These are phyloP conservation scores for Solanum medicagineum DNA, from an alignment of 257 asterid species.

Conservation along the genomic window DNA sequence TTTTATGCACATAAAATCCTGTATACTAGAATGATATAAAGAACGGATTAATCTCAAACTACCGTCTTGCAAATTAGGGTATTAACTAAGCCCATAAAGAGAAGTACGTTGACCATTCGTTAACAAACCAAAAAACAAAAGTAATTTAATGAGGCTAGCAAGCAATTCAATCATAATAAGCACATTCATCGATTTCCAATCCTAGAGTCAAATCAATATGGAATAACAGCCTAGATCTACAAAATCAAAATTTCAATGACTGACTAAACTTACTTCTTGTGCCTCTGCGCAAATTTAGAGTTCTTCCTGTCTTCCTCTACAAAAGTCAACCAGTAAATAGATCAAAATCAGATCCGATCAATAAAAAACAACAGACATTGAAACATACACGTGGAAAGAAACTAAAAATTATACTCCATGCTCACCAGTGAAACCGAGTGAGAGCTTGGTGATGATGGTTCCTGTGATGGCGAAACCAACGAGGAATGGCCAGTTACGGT, in stretches of 20 bases:
- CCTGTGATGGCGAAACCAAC: conserved; percentile 31
- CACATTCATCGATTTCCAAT: not conserved
- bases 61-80: not conserved
- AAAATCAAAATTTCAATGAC: not conserved
- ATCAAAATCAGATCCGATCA: not conserved
- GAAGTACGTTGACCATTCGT: not conserved
- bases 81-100: not conserved
- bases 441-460: conserved; percentile 17
- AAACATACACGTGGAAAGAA: not conserved
- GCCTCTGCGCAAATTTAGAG: conserved; percentile 16
- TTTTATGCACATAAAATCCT: not conserved
- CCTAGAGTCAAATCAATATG: not conserved
- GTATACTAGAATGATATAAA: not conserved
- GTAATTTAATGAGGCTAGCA: not conserved
- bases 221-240: not conserved
- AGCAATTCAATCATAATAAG: not conserved
- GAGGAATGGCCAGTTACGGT: conserved; percentile 24
- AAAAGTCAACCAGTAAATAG: not conserved
- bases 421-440: conserved; percentile 24
- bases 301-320: conserved; percentile 23
- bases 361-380: not conserved
- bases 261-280: conserved; percentile 10
- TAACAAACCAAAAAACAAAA: not conserved
- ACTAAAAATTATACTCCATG: not conserved
- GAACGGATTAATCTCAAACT: not conserved